These are phyloP conservation scores for Saussurea involucrata DNA, from an alignment of 129 eudicot genomes.

Conservation along the genomic window DNA sequence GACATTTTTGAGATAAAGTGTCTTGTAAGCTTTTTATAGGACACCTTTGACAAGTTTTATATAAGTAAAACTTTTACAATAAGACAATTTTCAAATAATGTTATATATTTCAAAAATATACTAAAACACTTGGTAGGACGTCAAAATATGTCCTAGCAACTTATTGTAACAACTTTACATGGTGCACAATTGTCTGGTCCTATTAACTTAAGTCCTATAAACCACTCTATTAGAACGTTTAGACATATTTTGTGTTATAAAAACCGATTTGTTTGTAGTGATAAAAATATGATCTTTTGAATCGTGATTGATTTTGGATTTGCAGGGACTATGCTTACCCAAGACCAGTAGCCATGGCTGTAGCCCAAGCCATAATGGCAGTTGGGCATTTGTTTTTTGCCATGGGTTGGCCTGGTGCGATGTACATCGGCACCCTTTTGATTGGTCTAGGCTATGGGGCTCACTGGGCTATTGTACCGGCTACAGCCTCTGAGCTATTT, in stretches of 20 bases:
- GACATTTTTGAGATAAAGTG: background rate
- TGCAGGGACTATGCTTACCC: conserved; percentile 89
- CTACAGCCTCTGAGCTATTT: conserved; percentile 89
- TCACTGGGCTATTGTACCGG: conserved; percentile 95
- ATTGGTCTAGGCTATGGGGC: conserved; percentile 97
- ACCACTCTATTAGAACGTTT: background rate
- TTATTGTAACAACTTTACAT: background rate
- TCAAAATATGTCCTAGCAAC: background rate
- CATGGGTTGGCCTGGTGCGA: conserved; percentile 90
- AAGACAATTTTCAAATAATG: background rate
- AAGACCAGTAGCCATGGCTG: conserved; percentile 80
- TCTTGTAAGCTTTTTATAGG: background rate
- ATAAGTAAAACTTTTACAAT: background rate
- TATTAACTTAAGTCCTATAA: too few species aligned
- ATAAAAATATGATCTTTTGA: background rate
- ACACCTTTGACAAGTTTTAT: background rate
- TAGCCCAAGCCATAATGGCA: conserved; percentile 79
- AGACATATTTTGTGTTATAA: background rate
- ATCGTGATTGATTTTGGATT: background rate
- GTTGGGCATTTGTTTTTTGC: conserved; percentile 86
- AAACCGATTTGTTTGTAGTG: background rate
- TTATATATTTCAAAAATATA: background rate
- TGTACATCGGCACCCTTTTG: conserved; percentile 84
- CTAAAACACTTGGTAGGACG: background rate
- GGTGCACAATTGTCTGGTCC: background rate